phyloP scores from a whole-genome alignment of 176 grass and related monocot genomes.

The Carex cristatella region DNA sequence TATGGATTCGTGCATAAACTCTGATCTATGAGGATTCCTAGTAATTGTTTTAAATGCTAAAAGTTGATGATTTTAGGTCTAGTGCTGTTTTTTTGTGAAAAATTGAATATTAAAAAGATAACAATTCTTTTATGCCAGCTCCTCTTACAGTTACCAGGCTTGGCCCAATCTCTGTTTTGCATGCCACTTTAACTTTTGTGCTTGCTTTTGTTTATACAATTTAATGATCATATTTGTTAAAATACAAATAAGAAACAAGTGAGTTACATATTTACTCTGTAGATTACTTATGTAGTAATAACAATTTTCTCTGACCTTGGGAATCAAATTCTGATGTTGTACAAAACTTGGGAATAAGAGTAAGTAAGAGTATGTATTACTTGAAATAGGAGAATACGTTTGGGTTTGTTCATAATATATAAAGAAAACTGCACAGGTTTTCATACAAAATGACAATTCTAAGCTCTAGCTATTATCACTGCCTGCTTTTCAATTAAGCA shows the following conservation, averaged over 20 bases:
- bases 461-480: not conserved
- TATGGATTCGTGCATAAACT: not conserved
- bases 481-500: not conserved
- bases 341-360: not conserved
- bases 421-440: not conserved
- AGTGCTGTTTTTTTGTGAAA: not conserved
- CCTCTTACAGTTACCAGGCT: not conserved
- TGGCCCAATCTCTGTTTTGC: not conserved
- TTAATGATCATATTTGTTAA: not conserved
- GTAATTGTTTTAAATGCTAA: not conserved
- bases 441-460: not conserved
- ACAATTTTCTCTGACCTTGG: not conserved
- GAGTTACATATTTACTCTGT: not conserved
- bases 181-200: not conserved
- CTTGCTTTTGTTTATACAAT: not conserved
- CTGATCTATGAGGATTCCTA: not conserved
- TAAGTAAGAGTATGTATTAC: not conserved
- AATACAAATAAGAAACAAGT: not conserved
- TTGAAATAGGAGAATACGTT: not conserved
- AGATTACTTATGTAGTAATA: not conserved
- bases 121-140: not conserved
- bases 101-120: not conserved
- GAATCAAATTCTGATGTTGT: not conserved
- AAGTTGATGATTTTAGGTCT: not conserved
- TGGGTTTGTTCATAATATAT: not conserved